These are phyloP conservation scores for Cystobasidium sp. DNA, from an alignment of 1,284 basidiomycete genomes.

Conservation along the genomic window DNA sequence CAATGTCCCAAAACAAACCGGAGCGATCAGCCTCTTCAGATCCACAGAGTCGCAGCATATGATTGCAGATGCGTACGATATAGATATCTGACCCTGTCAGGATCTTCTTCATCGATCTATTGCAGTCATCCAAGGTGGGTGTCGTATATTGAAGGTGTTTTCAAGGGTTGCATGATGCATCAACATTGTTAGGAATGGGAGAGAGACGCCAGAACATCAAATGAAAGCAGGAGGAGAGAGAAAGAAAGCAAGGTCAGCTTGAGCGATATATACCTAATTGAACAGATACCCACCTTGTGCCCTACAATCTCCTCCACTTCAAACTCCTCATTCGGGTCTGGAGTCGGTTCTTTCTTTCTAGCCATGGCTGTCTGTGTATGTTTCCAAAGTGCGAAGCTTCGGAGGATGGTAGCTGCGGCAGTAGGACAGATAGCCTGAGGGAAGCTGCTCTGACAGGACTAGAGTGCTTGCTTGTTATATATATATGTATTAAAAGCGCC, in stretches of 20 bases:
- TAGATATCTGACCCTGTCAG: slow-evolving; percentile 5
- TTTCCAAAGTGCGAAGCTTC: background rate
- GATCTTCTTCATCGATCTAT: slow-evolving; percentile 9
- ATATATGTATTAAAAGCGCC: no score
- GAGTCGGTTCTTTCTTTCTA: background rate
- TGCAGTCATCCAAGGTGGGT: background rate
- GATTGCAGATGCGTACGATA: slow-evolving; percentile 4
- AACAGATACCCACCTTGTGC: slow-evolving; percentile 3
- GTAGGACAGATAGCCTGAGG: no score
- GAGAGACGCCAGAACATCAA: background rate
- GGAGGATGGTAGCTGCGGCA: no score
- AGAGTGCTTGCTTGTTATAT: no score
- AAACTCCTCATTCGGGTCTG: background rate
- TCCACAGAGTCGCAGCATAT: background rate
- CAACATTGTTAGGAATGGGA: background rate
- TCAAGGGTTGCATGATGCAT: background rate
- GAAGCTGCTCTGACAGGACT: no score
- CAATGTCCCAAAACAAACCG: background rate
- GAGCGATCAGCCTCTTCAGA: background rate
- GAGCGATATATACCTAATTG: no score
- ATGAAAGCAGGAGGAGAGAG: background rate
- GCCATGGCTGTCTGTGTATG: background rate
- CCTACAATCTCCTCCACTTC: slow-evolving; percentile 23
- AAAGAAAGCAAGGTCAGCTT: background rate
- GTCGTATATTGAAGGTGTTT: background rate